These are phyloP conservation scores for Spergularia marina DNA, from an alignment of 148 eudicot genomes.

Conservation along the genomic window DNA sequence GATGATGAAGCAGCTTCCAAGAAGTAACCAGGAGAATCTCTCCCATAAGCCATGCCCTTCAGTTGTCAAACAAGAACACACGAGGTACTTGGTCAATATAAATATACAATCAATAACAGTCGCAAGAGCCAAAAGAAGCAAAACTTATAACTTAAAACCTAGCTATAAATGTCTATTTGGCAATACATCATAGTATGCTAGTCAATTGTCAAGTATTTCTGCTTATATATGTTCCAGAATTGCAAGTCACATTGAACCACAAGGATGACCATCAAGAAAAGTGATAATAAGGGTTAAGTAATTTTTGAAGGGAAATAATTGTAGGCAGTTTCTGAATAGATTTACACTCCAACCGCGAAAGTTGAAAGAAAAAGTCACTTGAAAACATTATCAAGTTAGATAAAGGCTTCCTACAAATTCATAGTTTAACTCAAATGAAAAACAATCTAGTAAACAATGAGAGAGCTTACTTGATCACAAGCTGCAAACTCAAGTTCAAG, in stretches of 20 bases:
- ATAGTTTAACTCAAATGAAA: background rate
- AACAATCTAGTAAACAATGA: background rate
- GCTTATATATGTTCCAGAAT: background rate
- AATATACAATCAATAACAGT: no score
- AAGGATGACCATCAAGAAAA: background rate
- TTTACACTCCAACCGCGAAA: no score
- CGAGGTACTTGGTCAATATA: background rate
- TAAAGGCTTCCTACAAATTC: background rate
- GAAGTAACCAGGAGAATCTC: background rate
- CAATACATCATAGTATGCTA: background rate
- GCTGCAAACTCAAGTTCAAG: slow-evolving; percentile 27
- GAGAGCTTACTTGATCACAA: slow-evolving; percentile 17
- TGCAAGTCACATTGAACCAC: background rate
- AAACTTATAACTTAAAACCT: background rate
- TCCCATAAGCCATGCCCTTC: background rate
- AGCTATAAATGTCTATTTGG: no score
- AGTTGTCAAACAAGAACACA: background rate
- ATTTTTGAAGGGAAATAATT: no score
- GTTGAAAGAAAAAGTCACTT: background rate
- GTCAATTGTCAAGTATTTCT: background rate
- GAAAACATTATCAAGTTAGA: background rate
- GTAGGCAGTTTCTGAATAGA: no score
- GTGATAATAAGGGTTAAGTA: no score
- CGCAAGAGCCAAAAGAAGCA: background rate
- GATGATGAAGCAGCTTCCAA: slow-evolving; percentile 18